Percentiles rank a stretch among this genome's conserved stretches.
phyloP scores from a whole-genome alignment of 768 basidiomycete genomes.

The Amanita pseudoporphyria region DNA sequence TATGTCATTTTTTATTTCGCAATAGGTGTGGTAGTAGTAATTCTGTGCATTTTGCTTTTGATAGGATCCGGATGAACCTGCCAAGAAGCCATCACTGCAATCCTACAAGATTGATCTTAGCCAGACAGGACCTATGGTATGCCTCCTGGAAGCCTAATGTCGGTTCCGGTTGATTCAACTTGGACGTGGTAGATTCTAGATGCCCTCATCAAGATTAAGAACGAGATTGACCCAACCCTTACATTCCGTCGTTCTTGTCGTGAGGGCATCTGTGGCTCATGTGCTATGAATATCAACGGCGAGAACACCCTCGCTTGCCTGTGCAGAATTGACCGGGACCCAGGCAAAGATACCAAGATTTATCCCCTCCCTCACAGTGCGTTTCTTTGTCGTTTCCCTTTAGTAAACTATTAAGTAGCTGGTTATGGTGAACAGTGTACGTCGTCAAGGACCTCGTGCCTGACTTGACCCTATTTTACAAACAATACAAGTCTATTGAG shows the following conservation, averaged over 20 bases:
- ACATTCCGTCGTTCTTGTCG: conserved; percentile 92
- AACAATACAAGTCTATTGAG: conserved; percentile 99
- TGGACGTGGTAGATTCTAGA: conserved; percentile 55
- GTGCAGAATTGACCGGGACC: conserved; percentile 82
- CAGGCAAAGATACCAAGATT: conserved; percentile 71
- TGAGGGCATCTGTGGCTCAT: conserved; percentile 96
- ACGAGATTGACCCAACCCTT: conserved; percentile 92
- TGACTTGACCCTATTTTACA: conserved; percentile 88
- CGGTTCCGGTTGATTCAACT: background rate
- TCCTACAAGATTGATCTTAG: conserved; percentile 88
- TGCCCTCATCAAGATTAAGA: conserved; percentile 98
- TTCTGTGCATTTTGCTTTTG: conserved; percentile 13
- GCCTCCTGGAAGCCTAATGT: background rate
- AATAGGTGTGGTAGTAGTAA: background rate
- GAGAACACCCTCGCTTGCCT: conserved; percentile 97
- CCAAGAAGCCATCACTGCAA: conserved; percentile 84
- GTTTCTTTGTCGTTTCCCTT: conserved; percentile 15
- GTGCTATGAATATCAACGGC: conserved; percentile 99
- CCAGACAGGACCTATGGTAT: conserved; percentile 91
- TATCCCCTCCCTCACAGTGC: conserved; percentile 96
- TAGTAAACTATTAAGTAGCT: background rate
- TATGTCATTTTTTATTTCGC: conserved; percentile 16
- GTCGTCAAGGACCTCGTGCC: conserved; percentile 98
- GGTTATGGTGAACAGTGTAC: conserved; percentile 57
- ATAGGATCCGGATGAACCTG: conserved; percentile 90